A percentile compares a stretch with the other conserved stretches of the same genome.
Conservation (phyloP, 2,329 filamentous ascomycete species). For the Alternaria hordeiaustralica region DNA sequence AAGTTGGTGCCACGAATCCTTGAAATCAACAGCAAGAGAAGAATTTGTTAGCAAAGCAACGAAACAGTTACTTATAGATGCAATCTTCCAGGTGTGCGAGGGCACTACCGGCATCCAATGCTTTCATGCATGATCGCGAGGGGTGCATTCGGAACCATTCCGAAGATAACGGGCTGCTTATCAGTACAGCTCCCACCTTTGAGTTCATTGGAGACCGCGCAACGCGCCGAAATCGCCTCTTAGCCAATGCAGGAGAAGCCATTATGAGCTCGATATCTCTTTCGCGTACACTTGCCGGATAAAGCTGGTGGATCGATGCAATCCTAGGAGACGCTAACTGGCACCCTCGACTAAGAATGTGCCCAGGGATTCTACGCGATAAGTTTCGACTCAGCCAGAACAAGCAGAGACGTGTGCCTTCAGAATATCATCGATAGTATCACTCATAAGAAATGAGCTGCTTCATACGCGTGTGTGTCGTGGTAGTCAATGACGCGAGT, state of each 20-base stretch:
- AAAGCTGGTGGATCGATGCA: not conserved
- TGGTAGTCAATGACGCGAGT: not conserved
- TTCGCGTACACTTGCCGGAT: not conserved
- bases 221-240: not conserved
- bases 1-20: not conserved
- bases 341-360: not conserved
- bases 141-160: constrained; percentile 16
- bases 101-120: not conserved
- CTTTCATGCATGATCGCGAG: constrained; percentile 14
- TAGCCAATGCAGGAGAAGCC: not conserved
- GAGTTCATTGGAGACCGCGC: not conserved
- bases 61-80: not conserved
- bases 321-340: not conserved
- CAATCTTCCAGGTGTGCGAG: not conserved
- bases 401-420: not conserved
- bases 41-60: not conserved
- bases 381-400: too few species aligned
- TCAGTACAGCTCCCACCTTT: constrained; percentile 14
- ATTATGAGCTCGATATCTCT: not conserved
- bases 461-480: not conserved
- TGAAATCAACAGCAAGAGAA: not conserved
- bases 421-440: not conserved
- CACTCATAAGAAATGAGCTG: not conserved
- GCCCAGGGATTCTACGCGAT: not conserved
- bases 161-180: constrained; percentile 19